Percentiles rank a stretch among this genome's conserved stretches.
phyloP scores from a whole-genome alignment of 2,329 filamentous ascomycete species.

The Epichloe gansuensis region DNA sequence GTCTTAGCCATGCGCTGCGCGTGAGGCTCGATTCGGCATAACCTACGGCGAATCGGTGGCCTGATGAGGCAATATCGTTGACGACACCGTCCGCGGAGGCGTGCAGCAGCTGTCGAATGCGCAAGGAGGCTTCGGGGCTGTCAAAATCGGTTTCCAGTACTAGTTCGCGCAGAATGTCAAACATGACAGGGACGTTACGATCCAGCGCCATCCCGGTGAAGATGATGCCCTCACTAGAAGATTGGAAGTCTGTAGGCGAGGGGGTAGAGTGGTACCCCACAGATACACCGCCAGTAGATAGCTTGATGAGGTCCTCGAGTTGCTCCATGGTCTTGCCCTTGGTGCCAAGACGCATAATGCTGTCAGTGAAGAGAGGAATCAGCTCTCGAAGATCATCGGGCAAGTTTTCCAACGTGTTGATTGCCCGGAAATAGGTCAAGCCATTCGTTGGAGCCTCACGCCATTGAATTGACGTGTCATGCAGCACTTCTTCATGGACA shows the following conservation, averaged over 20 bases:
- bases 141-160: conserved; percentile 85
- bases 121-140: conserved; percentile 63
- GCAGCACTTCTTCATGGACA: conserved; percentile 51
- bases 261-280: conserved; percentile 75
- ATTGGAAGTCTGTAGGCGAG: conserved; percentile 57
- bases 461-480: conserved; percentile 68
- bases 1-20: conserved; percentile 55
- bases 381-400: conserved; percentile 75
- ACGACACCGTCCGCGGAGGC: conserved; percentile 79
- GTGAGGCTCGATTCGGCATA: conserved; percentile 74
- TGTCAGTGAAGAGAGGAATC: conserved; percentile 81
- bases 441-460: conserved; percentile 89
- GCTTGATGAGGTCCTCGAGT: conserved; percentile 87
- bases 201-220: conserved; percentile 83
- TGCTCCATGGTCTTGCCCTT: conserved; percentile 83
- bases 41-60: conserved; percentile 74
- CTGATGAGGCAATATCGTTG: conserved; percentile 81
- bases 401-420: conserved; percentile 66
- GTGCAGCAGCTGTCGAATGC: conserved; percentile 77
- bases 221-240: conserved; percentile 67
- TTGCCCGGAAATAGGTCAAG: conserved; percentile 85
- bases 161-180: conserved; percentile 67
- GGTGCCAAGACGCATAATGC: conserved; percentile 86
- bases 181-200: conserved; percentile 81
- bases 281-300: conserved; percentile 85